Percentiles rank a stretch among this genome's conserved stretches.
Conservation (phyloP, 306 rosid genomes). For the Prunus campanulata region DNA sequence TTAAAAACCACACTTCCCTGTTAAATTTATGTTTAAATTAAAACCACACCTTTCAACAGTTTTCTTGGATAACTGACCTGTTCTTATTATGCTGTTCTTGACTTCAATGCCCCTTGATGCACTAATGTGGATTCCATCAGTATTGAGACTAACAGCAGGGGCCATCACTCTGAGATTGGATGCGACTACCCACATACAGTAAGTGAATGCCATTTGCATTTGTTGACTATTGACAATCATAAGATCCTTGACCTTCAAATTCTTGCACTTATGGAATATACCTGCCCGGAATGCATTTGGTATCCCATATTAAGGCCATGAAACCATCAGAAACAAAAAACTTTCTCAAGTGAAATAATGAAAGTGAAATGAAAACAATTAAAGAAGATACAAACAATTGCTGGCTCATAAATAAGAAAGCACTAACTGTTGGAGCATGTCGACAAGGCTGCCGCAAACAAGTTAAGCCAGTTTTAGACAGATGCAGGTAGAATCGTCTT, state of each 20-base stretch:
- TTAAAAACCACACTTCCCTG: no score
- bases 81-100: no score
- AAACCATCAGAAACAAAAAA: neutral
- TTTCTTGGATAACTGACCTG: no score
- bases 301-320: conserved; percentile 10
- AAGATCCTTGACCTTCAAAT: conserved; percentile 26
- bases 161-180: no score
- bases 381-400: neutral
- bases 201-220: no score
- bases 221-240: no score
- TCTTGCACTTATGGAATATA: conserved; percentile 74
- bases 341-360: neutral
- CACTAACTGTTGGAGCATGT: conserved; percentile 82
- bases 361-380: neutral
- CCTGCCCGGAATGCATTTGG: conserved; percentile 60
- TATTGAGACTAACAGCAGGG: no score
- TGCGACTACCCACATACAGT: no score
- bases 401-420: conserved; percentile 2
- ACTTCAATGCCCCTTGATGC: no score
- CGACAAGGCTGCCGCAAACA: conserved; percentile 71
- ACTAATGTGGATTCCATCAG: no score
- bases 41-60: no score
- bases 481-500: conserved; percentile 1
- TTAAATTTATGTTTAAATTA: no score
- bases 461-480: conserved; percentile 24